Evolutionary conservation across 371 early-diverging fungal genomes (phyloP).

Genomic region (Mucor racemosus): DNA sequence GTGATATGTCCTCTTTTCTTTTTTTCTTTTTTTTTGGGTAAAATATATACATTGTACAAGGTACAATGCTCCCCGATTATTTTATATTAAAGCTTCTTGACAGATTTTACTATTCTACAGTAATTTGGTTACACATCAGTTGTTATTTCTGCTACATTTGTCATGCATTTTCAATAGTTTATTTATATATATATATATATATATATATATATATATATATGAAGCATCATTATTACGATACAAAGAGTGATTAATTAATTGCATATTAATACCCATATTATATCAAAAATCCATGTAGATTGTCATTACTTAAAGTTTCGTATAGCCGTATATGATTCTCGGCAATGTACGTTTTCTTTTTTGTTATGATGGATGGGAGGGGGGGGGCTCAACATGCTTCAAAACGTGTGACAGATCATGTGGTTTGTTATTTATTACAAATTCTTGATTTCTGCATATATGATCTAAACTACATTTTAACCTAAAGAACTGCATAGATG

Average conservation of each 20-base stretch:
- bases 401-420: conserved; percentile 1
- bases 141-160: neutral
- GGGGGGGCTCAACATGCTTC: neutral
- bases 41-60: neutral
- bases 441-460: neutral
- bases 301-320: neutral
- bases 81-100: neutral
- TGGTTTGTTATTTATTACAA: neutral
- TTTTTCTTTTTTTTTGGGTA: neutral
- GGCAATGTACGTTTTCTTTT: neutral
- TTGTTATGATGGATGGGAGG: no score
- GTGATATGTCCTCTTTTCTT: no score
- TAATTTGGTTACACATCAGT: neutral
- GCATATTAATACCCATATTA: neutral
- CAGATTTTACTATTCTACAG: neutral
- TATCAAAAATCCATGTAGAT: neutral
- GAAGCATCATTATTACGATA: neutral
- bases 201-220: no score
- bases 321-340: neutral
- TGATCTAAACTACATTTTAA: neutral
- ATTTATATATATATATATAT: no score
- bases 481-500: no score
- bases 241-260: neutral
- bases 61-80: neutral
- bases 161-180: neutral